These are phyloP conservation scores for Circinella umbellata DNA, from an alignment of 371 early-diverging fungal genomes.

Conservation along the genomic window DNA sequence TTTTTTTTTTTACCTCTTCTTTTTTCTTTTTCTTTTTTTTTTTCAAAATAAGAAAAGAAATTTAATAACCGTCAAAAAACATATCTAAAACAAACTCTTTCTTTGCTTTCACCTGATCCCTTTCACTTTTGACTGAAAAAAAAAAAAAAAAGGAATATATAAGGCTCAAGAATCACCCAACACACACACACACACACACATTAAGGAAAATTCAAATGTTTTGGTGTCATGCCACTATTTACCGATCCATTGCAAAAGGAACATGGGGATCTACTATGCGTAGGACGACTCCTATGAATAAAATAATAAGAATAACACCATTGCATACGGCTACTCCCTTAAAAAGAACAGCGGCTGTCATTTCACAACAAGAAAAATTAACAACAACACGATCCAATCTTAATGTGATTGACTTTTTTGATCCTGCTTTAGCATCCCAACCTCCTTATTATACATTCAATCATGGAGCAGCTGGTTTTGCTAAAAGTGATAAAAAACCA, in stretches of 20 bases:
- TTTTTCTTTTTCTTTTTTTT: not conserved
- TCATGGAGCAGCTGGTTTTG: slow-evolving; percentile 80
- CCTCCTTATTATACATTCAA: slow-evolving; percentile 62
- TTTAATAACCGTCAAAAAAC: not conserved
- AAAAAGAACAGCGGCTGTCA: slow-evolving; percentile 28
- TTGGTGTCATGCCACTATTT: not conserved
- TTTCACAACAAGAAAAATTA: slow-evolving; percentile 29
- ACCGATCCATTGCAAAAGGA: not conserved
- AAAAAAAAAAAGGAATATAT: too few species aligned
- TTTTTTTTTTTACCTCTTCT: not conserved
- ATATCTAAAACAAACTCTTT: not conserved
- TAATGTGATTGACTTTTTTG: slow-evolving; percentile 51
- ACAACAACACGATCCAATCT: slow-evolving; percentile 31
- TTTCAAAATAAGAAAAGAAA: too few species aligned
- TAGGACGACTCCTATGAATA: not conserved
- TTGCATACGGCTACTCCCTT: not conserved
- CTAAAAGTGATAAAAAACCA: slow-evolving; percentile 61
- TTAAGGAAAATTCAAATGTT: too few species aligned
- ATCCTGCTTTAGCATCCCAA: slow-evolving; percentile 39
- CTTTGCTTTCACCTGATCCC: not conserved
- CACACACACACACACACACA: too few species aligned
- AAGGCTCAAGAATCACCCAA: not conserved
- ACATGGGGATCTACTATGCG: not conserved
- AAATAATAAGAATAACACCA: not conserved
- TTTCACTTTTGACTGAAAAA: too few species aligned